Conservation (phyloP, 352 stramenopile genomes). For the Stramenopiles sp. region DNA sequence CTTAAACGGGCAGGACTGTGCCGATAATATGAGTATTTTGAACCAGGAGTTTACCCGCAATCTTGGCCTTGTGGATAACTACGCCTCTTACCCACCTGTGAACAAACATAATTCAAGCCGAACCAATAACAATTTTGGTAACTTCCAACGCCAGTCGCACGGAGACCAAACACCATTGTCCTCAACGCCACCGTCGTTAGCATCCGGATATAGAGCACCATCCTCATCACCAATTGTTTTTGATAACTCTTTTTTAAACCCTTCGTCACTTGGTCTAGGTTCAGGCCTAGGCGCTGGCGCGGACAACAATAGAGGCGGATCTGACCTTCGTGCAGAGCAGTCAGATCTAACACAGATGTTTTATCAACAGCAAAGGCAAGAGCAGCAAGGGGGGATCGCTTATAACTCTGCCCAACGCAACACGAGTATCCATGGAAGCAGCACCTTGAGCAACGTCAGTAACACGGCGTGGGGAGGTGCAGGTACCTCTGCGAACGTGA, state of each 20-base stretch:
- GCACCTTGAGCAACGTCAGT: neutral
- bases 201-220: neutral
- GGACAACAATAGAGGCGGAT: neutral
- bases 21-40: neutral
- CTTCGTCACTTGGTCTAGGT: neutral
- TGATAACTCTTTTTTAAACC: neutral
- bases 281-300: neutral
- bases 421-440: neutral
- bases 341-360: neutral
- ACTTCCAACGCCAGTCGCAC: no score
- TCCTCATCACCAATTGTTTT: neutral
- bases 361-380: neutral
- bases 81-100: neutral
- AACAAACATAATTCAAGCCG: neutral
- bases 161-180: neutral
- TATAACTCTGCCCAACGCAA: neutral
- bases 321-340: neutral
- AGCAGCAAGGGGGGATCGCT: neutral
- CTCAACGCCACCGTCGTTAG: neutral
- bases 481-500: neutral
- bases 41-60: neutral
- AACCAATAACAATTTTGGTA: no score
- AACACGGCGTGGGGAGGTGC: neutral
- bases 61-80: neutral
- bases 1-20: no score